phyloP scores from a whole-genome alignment of 73 alveolate species.

The Paramecium sexaurelia region DNA sequence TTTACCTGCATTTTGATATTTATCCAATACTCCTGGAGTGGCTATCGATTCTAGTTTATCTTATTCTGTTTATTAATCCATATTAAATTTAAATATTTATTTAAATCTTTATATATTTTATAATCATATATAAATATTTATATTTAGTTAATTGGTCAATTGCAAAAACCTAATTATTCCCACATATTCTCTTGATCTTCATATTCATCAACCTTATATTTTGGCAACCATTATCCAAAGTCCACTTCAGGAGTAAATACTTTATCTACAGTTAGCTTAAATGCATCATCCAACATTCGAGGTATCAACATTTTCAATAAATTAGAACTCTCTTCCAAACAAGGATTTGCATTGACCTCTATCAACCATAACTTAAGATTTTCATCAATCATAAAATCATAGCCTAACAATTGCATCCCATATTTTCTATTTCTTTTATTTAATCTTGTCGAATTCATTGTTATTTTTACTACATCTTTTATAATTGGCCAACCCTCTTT shows the following conservation, averaged over 20 bases:
- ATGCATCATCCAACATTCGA: conserved; percentile 91
- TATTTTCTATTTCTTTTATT: conserved; percentile 78
- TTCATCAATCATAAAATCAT: conserved; percentile 96
- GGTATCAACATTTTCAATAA: conserved; percentile 81
- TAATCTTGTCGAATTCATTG: conserved; percentile 79
- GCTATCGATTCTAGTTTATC: conserved; percentile 75
- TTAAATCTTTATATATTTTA: conserved; percentile 8
- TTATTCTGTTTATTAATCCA: conserved; percentile 43
- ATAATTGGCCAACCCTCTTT: conserved; percentile 75
- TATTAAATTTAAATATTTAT: conserved; percentile 38
- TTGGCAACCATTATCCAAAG: not conserved
- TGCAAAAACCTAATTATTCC: conserved; percentile 47
- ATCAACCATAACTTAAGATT: conserved; percentile 86
- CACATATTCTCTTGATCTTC: conserved; percentile 64
- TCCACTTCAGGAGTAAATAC: conserved; percentile 45
- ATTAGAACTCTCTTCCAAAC: conserved; percentile 90
- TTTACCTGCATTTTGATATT: conserved; percentile 89
- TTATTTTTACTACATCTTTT: conserved; percentile 69
- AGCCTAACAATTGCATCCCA: conserved; percentile 94
- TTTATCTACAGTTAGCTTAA: conserved; percentile 80
- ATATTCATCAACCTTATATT: conserved; percentile 41
- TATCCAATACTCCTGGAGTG: conserved; percentile 85
- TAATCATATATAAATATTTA: not conserved
- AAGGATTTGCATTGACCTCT: conserved; percentile 98
- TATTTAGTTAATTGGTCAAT: not conserved